Evolutionary conservation across 78 protist species (phyloP), one percentile per base, ranked within the genome.

Genomic region (Isochrysis galbana): DNA sequence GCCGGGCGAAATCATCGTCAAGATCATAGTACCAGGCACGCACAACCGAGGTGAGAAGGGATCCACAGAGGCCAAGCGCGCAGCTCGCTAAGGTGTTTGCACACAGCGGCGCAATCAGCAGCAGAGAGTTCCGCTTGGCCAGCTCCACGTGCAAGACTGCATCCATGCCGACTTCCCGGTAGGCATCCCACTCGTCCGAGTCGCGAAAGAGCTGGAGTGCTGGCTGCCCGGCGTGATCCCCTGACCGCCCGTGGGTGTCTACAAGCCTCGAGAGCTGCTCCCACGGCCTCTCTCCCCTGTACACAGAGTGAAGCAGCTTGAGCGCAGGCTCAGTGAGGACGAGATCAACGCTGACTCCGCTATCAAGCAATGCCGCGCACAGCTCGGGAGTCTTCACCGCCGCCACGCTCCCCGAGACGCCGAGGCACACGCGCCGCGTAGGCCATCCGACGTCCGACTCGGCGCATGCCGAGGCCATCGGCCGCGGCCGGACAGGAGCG

Each of bases 21-120:
- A 54, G 92, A 7, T 34, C 51, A 74, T 91, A 86, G 80, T 70
- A 34, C 80, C 98, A 97, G n/a, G 98, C 98, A 5, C 97, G 91
- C 39, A 90, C 70, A 19, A 96, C 91, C 42, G 95, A 95, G 4
- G 95, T 93, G 34, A 97, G 82, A 41, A 98, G 90, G 91, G 97
- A 97, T 90, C 97, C 99, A 67, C 96, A 90, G 41, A 97, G 36
- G 32, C 99, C 99, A 88, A 77, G 91, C 32, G 98, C 82, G 29
- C 96, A 26, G 51, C 96, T 97, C 36, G 98, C 98, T 25, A 98
- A 44, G 1, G 99, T 97, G 94, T 98, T 97, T 26, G 99, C 99
- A 19, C 95, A 94, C 45, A 97, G 94, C 44, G 99, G 99, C 2
- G 98, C 97, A 41, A 98, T 94, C 42, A 98, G 82, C 26, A 97